Evolutionary conservation across 495 filamentous ascomycete species (phyloP).

Genomic region (Mycothermus thermophilus): DNA sequence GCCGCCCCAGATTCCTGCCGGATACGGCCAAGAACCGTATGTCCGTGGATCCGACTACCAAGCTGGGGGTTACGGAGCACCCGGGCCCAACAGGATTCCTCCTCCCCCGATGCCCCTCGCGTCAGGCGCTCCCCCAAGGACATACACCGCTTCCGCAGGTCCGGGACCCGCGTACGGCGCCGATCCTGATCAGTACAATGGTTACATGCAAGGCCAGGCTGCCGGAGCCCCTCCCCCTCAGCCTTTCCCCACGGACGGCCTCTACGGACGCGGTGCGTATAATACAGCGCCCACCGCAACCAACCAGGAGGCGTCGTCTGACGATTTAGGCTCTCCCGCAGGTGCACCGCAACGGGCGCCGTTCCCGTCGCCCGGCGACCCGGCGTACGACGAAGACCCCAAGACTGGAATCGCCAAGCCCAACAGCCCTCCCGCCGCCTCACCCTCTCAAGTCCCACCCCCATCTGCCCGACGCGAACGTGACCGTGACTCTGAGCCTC

Average conservation of each 20-base stretch:
- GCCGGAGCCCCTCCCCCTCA: constrained; percentile 16
- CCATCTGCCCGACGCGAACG: constrained; percentile 25
- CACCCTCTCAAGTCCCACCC: too few relatives aligned
- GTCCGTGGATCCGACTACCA: constrained; percentile 16
- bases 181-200: constrained; percentile 20
- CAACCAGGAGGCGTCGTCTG: constrained; percentile 30
- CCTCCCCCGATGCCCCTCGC: constrained; percentile 8
- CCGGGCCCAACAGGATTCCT: constrained; percentile 13
- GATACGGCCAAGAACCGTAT: constrained; percentile 13
- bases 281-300: too few relatives aligned
- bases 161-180: constrained; percentile 14
- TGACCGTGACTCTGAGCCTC: constrained; percentile 26
- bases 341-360: constrained; percentile 26
- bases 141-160: constrained; percentile 6
- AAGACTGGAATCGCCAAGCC: too few relatives aligned
- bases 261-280: constrained; percentile 39
- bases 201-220: constrained; percentile 13
- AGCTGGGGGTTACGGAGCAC: constrained; percentile 10
- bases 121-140: constrained; percentile 14
- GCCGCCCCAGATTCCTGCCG: constrained; percentile 6
- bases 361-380: too few relatives aligned
- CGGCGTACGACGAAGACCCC: constrained; percentile 17
- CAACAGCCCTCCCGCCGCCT: too few relatives aligned
- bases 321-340: constrained; percentile 40
- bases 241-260: constrained; percentile 31